These are phyloP conservation scores for Berberis vulgaris DNA, from an alignment of 164 flowering plant species.

Conservation along the genomic window DNA sequence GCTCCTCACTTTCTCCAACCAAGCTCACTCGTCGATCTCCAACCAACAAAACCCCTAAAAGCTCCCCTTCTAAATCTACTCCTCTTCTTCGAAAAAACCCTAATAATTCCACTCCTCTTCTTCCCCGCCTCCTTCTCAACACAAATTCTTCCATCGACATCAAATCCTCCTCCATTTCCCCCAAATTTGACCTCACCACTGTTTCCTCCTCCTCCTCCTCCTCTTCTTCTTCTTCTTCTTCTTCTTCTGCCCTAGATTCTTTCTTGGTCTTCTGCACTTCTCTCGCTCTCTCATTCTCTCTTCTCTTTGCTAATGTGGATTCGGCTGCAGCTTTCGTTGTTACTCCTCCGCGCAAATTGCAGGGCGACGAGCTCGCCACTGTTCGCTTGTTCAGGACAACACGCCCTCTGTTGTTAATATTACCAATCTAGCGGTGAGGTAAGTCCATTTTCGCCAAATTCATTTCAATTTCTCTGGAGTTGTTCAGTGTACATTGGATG, in stretches of 20 bases:
- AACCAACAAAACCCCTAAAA: not conserved
- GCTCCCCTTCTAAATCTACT: not conserved
- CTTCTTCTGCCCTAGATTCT: slow-evolving; percentile 25
- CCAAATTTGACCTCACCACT: not conserved
- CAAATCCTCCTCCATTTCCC: not conserved
- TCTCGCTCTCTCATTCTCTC: slow-evolving; percentile 48
- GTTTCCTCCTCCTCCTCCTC: too few species aligned
- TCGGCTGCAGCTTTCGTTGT: slow-evolving; percentile 73
- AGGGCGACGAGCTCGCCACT: slow-evolving; percentile 91
- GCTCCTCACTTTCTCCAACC: too few species aligned
- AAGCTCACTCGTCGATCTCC: not conserved
- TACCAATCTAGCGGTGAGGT: slow-evolving; percentile 89
- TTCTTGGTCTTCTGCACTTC: slow-evolving; percentile 50
- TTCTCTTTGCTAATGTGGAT: slow-evolving; percentile 51
- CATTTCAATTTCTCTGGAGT: not conserved
- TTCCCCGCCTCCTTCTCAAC: too few species aligned
- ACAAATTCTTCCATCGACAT: not conserved
- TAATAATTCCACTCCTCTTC: too few species aligned
- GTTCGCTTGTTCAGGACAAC: slow-evolving; percentile 84
- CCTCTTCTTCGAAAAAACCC: not conserved
- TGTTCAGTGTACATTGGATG: not conserved
- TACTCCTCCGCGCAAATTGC: slow-evolving; percentile 60
- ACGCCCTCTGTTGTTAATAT: slow-evolving; percentile 96
- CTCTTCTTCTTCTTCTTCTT: too few species aligned
- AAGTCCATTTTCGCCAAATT: not conserved